Conservation (phyloP, 257 asterid genomes). For the Lavandula angustifolia region DNA sequence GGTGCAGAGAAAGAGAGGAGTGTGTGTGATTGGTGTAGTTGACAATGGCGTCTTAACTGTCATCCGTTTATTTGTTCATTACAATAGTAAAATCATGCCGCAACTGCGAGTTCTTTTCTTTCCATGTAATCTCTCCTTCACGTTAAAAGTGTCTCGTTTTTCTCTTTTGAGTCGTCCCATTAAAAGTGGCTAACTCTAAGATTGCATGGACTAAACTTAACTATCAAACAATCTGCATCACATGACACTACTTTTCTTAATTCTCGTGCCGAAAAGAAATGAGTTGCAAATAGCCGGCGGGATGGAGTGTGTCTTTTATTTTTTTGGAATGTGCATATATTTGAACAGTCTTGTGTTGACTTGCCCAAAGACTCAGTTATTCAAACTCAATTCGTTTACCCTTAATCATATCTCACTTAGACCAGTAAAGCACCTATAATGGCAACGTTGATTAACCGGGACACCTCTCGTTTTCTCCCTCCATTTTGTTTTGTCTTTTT, state of each 20-base stretch:
- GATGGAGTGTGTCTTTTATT: too few species aligned
- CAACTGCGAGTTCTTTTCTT: neutral
- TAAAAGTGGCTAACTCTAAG: too few species aligned
- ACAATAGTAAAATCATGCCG: neutral
- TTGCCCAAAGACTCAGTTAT: neutral
- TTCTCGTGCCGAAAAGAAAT: too few species aligned
- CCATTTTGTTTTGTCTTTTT: neutral
- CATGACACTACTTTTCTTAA: too few species aligned
- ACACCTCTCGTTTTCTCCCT: neutral
- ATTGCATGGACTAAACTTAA: too few species aligned
- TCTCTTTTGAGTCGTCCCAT: too few species aligned
- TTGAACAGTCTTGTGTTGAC: neutral
- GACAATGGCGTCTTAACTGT: neutral
- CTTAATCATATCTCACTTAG: neutral
- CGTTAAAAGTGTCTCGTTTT: too few species aligned
- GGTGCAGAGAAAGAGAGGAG: too few species aligned
- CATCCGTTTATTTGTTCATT: neutral
- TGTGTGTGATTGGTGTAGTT: too few species aligned
- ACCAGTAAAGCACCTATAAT: neutral
- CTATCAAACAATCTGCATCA: too few species aligned
- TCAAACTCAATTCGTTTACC: constrained; percentile 1
- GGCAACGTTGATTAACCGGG: neutral
- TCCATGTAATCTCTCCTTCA: neutral
- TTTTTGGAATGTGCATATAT: neutral
- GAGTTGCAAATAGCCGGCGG: too few species aligned